phyloP scores from a whole-genome alignment of 257 asterid species.

The Solanum gracilifrons region DNA sequence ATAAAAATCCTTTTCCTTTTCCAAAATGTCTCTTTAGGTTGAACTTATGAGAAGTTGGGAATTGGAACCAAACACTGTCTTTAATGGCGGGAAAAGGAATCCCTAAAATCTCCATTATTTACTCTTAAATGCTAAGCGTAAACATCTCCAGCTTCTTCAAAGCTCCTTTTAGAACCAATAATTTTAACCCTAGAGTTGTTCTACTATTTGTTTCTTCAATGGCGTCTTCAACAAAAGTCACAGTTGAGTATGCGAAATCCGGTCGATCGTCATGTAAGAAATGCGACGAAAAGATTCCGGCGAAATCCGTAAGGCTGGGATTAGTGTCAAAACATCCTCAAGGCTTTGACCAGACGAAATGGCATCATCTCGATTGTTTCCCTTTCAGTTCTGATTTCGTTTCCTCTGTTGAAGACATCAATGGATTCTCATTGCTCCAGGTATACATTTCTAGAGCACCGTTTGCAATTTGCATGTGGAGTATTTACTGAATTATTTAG shows the following conservation, averaged over 20 bases:
- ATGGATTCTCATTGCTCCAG: slow-evolving; percentile 77
- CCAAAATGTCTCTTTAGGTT: neutral
- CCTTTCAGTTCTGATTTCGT: slow-evolving; percentile 27
- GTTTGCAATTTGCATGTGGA: neutral
- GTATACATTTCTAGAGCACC: slow-evolving; percentile 3
- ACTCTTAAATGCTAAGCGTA: neutral
- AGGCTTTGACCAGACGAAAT: slow-evolving; percentile 77
- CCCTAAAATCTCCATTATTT: neutral
- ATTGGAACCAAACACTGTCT: neutral
- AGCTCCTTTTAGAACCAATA: neutral
- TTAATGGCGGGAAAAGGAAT: slow-evolving; percentile 13
- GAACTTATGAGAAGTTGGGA: neutral
- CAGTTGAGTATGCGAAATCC: slow-evolving; percentile 83
- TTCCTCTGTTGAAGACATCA: slow-evolving; percentile 40
- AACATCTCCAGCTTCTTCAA: neutral
- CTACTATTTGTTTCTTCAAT: slow-evolving; percentile 8
- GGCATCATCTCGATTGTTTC: slow-evolving; percentile 84
- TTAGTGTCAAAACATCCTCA: slow-evolving; percentile 58
- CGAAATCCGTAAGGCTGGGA: slow-evolving; percentile 60
- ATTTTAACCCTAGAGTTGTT: neutral
- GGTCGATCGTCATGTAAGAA: slow-evolving; percentile 82
- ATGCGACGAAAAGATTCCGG: slow-evolving; percentile 61
- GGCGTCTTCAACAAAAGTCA: slow-evolving; percentile 35
- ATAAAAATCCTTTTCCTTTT: neutral
- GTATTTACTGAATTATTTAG: neutral